A percentile compares a stretch with the other conserved stretches of the same genome.
Conservation (phyloP, 805 yeast species). For the Starmerella floricola region DNA sequence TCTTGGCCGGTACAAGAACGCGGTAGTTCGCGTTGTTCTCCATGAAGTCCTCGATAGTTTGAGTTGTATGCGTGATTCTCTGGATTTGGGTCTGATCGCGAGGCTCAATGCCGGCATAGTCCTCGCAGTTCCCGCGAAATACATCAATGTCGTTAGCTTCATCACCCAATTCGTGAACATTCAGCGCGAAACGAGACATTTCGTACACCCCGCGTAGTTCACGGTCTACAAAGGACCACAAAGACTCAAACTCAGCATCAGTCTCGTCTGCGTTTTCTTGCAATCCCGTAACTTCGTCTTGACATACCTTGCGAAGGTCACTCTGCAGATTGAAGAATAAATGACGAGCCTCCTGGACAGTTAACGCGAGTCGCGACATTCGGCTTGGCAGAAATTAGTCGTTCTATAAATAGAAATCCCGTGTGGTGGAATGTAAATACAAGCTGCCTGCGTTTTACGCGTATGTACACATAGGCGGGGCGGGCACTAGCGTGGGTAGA, state of each 20-base stretch:
- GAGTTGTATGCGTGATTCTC: slow-evolving; percentile 2
- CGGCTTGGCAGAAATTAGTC: no score
- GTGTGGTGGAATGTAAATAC: no score
- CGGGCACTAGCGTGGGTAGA: no score
- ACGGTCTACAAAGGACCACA: slow-evolving; percentile 19
- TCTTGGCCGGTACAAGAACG: slow-evolving; percentile 6
- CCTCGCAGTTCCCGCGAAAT: slow-evolving; percentile 21
- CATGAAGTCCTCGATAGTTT: slow-evolving; percentile 9
- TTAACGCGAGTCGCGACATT: not conserved
- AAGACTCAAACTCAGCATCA: slow-evolving; percentile 39
- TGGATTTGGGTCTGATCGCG: slow-evolving; percentile 12
- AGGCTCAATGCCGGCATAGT: slow-evolving; percentile 20
- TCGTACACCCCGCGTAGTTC: slow-evolving; percentile 43
- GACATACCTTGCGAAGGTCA: slow-evolving; percentile 23
- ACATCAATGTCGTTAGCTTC: slow-evolving; percentile 10
- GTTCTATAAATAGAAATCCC: no score
- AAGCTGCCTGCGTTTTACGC: no score
- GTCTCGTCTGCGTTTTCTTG: no score
- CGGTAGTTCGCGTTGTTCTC: slow-evolving; percentile 10
- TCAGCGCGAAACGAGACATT: slow-evolving; percentile 41
- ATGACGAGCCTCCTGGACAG: slow-evolving; percentile 12
- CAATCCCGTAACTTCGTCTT: slow-evolving; percentile 32
- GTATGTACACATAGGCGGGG: no score
- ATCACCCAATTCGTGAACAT: slow-evolving; percentile 42
- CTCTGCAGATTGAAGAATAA: slow-evolving; percentile 10